Conservation (phyloP, 768 basidiomycete species). For the Leccinum incarnatum region DNA sequence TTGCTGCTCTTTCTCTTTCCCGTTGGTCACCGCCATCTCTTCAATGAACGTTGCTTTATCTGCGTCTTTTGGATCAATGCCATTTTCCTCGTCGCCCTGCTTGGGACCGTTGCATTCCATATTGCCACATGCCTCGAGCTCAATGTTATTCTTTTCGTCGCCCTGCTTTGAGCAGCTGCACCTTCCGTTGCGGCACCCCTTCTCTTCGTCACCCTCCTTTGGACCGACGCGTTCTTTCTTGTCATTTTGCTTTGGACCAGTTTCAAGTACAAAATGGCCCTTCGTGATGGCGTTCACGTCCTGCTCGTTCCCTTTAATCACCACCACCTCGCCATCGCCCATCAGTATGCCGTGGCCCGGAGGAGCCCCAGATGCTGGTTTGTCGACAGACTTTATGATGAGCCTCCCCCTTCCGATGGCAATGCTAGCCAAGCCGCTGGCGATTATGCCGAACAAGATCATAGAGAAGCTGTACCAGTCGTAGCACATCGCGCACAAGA, state of each 20-base stretch:
- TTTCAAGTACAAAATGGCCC: constrained; percentile 26
- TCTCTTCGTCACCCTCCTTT: not conserved
- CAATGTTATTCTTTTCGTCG: not conserved
- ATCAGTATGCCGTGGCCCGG: constrained; percentile 31
- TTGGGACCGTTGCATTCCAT: not conserved
- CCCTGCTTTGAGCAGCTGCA: not conserved
- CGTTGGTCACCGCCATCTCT: not conserved
- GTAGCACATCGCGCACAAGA: constrained; percentile 17
- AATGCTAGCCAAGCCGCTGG: constrained; percentile 27
- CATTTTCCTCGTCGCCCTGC: not conserved
- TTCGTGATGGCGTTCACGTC: constrained; percentile 31
- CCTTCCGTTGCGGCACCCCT: not conserved
- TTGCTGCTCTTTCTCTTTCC: not conserved
- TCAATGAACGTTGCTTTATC: not conserved
- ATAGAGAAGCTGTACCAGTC: constrained; percentile 34
- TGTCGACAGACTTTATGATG: constrained; percentile 7
- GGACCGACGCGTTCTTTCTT: not conserved
- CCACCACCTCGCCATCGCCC: constrained; percentile 18
- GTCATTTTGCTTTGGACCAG: not conserved
- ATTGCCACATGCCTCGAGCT: not conserved
- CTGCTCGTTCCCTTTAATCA: constrained; percentile 27
- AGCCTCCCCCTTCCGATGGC: constrained; percentile 28
- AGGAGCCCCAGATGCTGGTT: constrained; percentile 21
- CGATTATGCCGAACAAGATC: constrained; percentile 33
- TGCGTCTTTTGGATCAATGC: not conserved